A percentile compares a stretch with the other conserved stretches of the same genome.
These are phyloP conservation scores for Didymella lethalis DNA, from an alignment of 2,329 filamentous ascomycete species.

Conservation along the genomic window DNA sequence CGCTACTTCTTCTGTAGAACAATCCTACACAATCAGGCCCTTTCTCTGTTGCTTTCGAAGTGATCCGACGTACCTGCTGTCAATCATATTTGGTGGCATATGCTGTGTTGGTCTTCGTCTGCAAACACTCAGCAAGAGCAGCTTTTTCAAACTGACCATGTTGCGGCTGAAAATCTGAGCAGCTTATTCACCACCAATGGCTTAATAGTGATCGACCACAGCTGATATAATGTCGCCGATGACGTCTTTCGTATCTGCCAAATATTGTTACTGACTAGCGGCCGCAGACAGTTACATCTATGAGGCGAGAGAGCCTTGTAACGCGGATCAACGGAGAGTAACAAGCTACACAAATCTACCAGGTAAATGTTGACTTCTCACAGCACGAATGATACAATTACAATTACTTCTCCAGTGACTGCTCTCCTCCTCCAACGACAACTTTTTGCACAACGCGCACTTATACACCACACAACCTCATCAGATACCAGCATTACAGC, in stretches of 20 bases:
- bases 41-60: background rate
- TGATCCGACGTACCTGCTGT: background rate
- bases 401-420: too few relatives aligned
- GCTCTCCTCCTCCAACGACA: too few relatives aligned
- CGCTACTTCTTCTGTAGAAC: constrained; percentile 2
- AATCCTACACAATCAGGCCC: background rate
- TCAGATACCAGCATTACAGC: too few relatives aligned
- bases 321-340: too few relatives aligned
- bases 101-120: background rate
- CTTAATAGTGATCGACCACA: background rate
- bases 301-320: too few relatives aligned
- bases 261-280: background rate
- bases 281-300: background rate
- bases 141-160: background rate
- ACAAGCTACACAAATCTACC: too few relatives aligned
- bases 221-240: constrained; percentile 37
- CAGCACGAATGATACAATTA: too few relatives aligned
- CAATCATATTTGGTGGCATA: background rate
- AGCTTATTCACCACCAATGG: background rate
- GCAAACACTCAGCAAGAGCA: background rate
- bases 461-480: too few relatives aligned
- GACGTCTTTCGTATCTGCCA: constrained; percentile 34
- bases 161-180: background rate
- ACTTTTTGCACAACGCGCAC: too few relatives aligned
- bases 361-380: too few relatives aligned